Conservation (phyloP, 108 stramenopile genomes). For the Nitzschia palea region DNA sequence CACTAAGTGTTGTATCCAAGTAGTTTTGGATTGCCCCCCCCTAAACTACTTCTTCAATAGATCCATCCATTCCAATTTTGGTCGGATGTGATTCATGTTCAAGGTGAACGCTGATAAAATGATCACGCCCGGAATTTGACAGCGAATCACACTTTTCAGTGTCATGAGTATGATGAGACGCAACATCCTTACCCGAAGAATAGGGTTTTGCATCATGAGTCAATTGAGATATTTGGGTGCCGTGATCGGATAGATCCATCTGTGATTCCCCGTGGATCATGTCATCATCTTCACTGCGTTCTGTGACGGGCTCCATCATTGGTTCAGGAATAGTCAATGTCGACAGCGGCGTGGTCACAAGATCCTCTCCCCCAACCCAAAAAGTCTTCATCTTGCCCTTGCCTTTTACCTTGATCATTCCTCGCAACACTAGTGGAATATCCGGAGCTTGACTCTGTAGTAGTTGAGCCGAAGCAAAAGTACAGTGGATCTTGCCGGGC, state of each 20-base stretch:
- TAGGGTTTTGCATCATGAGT: background rate
- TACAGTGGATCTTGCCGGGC: constrained; percentile 46
- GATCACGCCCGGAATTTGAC: background rate
- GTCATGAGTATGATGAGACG: background rate
- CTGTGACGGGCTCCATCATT: background rate
- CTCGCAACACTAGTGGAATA: constrained; percentile 5
- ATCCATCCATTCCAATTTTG: constrained; percentile 2
- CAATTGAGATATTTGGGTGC: background rate
- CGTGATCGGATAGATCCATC: background rate
- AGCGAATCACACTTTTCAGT: background rate
- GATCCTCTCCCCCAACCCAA: constrained; percentile 8
- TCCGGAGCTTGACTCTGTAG: constrained; percentile 13
- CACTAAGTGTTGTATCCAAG: too few species aligned
- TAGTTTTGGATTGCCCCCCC: background rate
- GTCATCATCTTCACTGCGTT: background rate
- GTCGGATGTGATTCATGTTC: background rate
- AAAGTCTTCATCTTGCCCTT: constrained; percentile 33
- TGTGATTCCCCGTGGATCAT: background rate
- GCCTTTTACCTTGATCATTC: constrained; percentile 44
- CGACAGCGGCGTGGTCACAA: background rate
- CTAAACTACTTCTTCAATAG: background rate
- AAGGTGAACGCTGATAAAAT: background rate
- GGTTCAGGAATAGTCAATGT: background rate
- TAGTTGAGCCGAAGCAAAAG: constrained; percentile 16
- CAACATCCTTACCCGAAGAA: background rate